phyloP scores from a whole-genome alignment of 1,284 basidiomycete genomes.

The Filobasidium uniguttulatum region DNA sequence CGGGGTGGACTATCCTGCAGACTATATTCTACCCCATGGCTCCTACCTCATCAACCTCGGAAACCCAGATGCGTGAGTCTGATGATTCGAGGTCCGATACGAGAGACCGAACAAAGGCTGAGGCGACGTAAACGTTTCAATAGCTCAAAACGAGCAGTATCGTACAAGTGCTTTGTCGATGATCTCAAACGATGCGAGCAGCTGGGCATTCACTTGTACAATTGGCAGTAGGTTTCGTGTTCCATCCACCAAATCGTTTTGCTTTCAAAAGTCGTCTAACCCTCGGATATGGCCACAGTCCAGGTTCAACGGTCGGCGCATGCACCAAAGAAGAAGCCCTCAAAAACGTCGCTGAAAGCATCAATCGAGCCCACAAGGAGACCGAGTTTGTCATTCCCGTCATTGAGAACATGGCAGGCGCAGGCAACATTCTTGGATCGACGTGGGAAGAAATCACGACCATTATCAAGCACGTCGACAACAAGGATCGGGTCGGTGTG shows the following conservation, averaged over 20 bases:
- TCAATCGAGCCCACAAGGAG: conserved; percentile 62
- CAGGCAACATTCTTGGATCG: conserved; percentile 64
- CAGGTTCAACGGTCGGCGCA: conserved; percentile 62
- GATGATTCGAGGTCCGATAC: background rate
- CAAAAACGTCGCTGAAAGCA: conserved; percentile 52
- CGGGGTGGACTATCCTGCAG: conserved; percentile 46
- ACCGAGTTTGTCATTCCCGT: conserved; percentile 53
- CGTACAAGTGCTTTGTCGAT: conserved; percentile 67
- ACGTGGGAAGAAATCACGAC: conserved; percentile 52
- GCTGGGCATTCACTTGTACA: conserved; percentile 61
- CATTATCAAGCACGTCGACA: conserved; percentile 58
- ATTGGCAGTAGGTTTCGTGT: conserved; percentile 58
- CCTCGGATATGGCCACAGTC: conserved; percentile 24
- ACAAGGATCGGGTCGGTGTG: conserved; percentile 62
- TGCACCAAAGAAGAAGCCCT: conserved; percentile 51
- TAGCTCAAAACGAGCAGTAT: conserved; percentile 60
- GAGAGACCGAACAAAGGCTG: background rate
- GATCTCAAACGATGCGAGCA: conserved; percentile 67
- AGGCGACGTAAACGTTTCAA: background rate
- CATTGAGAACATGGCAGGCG: conserved; percentile 76
- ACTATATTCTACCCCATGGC: conserved; percentile 61
- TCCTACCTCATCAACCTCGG: conserved; percentile 75
- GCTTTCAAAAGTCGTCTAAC: background rate
- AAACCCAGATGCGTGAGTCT: conserved; percentile 55
- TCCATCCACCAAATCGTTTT: background rate